These are phyloP conservation scores for Kluyveromyces lactis DNA, from an alignment of 805 yeast genomes.

Conservation along the genomic window DNA sequence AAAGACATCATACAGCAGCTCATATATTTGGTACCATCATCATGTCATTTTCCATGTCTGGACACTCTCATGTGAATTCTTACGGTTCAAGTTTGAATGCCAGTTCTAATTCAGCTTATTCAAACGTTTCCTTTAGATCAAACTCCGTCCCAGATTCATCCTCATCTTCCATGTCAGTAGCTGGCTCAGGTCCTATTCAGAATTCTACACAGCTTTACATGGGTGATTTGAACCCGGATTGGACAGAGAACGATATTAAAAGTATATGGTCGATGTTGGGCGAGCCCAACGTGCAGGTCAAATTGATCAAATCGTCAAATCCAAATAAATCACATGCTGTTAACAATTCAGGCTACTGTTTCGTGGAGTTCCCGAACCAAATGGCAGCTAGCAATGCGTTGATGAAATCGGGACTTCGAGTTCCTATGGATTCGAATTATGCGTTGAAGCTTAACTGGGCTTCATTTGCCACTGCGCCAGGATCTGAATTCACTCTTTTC, in stretches of 20 bases:
- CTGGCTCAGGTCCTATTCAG: background rate
- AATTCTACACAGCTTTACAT: constrained; percentile 49
- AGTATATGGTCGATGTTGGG: constrained; percentile 67
- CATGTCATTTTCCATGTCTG: too few species aligned
- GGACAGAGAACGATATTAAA: constrained; percentile 65
- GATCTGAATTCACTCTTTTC: constrained; percentile 57
- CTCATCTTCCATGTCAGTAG: background rate
- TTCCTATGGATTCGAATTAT: constrained; percentile 51
- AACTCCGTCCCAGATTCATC: too few species aligned
- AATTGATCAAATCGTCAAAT: constrained; percentile 61
- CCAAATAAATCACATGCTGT: constrained; percentile 19
- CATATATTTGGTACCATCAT: too few species aligned
- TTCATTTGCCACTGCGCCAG: constrained; percentile 23
- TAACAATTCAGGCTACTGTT: constrained; percentile 68
- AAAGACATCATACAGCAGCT: too few species aligned
- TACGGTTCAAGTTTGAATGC: too few species aligned
- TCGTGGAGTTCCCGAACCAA: constrained; percentile 59
- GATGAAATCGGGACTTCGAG: constrained; percentile 54
- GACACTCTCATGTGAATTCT: too few species aligned
- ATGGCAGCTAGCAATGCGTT: constrained; percentile 60
- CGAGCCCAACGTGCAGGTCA: constrained; percentile 50
- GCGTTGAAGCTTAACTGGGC: constrained; percentile 77
- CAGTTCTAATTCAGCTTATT: too few species aligned
- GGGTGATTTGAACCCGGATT: constrained; percentile 83
- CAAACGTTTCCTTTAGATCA: too few species aligned